phyloP scores from a whole-genome alignment of 768 basidiomycete genomes.

The Naganishia friedmannii region DNA sequence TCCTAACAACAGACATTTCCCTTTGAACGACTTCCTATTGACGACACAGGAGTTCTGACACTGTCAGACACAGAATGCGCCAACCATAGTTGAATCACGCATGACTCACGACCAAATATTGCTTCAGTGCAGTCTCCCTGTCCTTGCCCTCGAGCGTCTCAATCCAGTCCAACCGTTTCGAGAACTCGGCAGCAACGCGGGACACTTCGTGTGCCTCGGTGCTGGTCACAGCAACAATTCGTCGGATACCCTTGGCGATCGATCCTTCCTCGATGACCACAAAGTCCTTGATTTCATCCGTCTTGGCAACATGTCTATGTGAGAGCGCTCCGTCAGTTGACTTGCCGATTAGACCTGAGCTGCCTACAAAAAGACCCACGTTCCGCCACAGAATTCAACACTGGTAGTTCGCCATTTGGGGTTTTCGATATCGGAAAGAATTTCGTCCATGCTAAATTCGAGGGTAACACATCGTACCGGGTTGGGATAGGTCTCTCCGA shows the following conservation, averaged over 20 bases:
- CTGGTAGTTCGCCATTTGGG: slow-evolving; percentile 87
- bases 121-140: slow-evolving; percentile 84
- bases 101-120: slow-evolving; percentile 55
- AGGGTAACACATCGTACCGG: slow-evolving; percentile 92
- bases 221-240: slow-evolving; percentile 90
- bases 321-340: slow-evolving; percentile 17
- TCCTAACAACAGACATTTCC: slow-evolving; percentile 80
- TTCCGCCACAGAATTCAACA: slow-evolving; percentile 98
- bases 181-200: slow-evolving; percentile 64
- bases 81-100: background rate
- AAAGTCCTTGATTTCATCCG: slow-evolving; percentile 94
- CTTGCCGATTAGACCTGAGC: no score
- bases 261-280: slow-evolving; percentile 92
- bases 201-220: slow-evolving; percentile 83
- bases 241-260: slow-evolving; percentile 95
- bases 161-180: slow-evolving; percentile 63
- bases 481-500: slow-evolving; percentile 96
- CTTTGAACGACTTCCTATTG: slow-evolving; percentile 81
- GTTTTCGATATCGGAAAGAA: slow-evolving; percentile 77
- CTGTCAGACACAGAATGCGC: background rate
- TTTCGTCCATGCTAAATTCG: slow-evolving; percentile 81
- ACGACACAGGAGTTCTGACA: background rate
- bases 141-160: slow-evolving; percentile 66
- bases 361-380: slow-evolving; percentile 71
- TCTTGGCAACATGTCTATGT: slow-evolving; percentile 83